phyloP scores from a whole-genome alignment of 345 rosid genomes.

The Excoecaria agallocha region DNA sequence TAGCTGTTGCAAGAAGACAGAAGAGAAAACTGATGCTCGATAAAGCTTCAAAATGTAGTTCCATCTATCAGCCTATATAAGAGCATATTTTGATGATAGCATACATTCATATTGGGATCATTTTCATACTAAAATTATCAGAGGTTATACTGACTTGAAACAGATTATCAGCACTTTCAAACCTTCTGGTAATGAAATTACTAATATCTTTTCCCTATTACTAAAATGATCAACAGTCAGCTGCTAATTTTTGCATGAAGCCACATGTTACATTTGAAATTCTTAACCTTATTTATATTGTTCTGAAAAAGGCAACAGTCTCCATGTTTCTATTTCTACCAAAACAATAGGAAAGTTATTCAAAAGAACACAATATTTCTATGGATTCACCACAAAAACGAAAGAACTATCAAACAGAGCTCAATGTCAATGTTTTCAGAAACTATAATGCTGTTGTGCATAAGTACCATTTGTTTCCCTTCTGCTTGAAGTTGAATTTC shows the following conservation, averaged over 20 bases:
- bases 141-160: background rate
- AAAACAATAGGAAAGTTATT: background rate
- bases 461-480: conserved; percentile 48
- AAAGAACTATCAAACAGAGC: background rate
- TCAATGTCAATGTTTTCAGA: conserved; percentile 8
- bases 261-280: background rate
- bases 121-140: background rate
- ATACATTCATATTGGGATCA: background rate
- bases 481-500: conserved; percentile 50
- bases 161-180: background rate
- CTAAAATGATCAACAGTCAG: background rate
- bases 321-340: background rate
- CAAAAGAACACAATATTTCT: background rate
- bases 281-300: too few species aligned
- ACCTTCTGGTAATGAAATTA: background rate
- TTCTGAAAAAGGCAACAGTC: background rate
- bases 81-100: background rate
- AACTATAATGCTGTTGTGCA: background rate
- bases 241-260: background rate
- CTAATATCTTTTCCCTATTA: background rate
- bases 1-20: background rate
- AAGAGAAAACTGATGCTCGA: background rate
- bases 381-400: background rate
- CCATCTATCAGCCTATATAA: background rate
- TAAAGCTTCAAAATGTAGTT: background rate